A percentile compares a stretch with the other conserved stretches of the same genome.
These are phyloP conservation scores for Acacia acuminata DNA, from an alignment of 306 rosid genomes.

Conservation along the genomic window DNA sequence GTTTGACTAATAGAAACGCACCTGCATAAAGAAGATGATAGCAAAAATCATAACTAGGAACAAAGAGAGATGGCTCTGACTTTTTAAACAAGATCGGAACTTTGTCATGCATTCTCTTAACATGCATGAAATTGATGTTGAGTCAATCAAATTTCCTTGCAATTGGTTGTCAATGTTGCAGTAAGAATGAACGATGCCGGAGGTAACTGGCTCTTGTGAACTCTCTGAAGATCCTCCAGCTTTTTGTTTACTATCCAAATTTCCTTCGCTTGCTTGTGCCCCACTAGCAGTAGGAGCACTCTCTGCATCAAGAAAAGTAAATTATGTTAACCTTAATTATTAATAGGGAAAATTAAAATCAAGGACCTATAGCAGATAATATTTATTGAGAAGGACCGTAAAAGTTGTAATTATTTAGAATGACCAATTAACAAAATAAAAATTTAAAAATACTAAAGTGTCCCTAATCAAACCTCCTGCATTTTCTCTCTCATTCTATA, in stretches of 20 bases:
- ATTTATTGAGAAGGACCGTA: too few relatives aligned
- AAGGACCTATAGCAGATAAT: too few relatives aligned
- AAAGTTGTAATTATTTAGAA: too few relatives aligned
- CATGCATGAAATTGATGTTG: slow-evolving; percentile 47
- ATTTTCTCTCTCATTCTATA: too few relatives aligned
- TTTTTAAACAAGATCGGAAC: slow-evolving; percentile 57
- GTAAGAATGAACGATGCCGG: slow-evolving; percentile 31
- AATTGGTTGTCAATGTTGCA: slow-evolving; percentile 35
- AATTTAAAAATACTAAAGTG: too few relatives aligned
- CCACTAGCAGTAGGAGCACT: slow-evolving; percentile 26
- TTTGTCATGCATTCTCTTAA: slow-evolving; percentile 47
- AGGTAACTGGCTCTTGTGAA: slow-evolving; percentile 39
- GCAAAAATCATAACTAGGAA: slow-evolving; percentile 59
- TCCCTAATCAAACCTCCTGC: too few relatives aligned
- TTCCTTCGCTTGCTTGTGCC: slow-evolving; percentile 42
- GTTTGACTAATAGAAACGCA: slow-evolving; percentile 26
- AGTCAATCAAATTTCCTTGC: slow-evolving; percentile 41
- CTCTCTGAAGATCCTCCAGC: slow-evolving; percentile 51
- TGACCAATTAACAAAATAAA: too few relatives aligned
- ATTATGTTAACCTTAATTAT: slow-evolving; percentile 14
- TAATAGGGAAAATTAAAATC: too few relatives aligned
- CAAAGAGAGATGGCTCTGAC: slow-evolving; percentile 65
- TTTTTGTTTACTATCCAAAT: slow-evolving; percentile 41
- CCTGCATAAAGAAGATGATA: slow-evolving; percentile 94
- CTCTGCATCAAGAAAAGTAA: slow-evolving; percentile 43